Percentiles rank a stretch among this genome's conserved stretches.
These are phyloP conservation scores for Knufia fluminis DNA, from an alignment of 2,329 filamentous ascomycete species.

Conservation along the genomic window DNA sequence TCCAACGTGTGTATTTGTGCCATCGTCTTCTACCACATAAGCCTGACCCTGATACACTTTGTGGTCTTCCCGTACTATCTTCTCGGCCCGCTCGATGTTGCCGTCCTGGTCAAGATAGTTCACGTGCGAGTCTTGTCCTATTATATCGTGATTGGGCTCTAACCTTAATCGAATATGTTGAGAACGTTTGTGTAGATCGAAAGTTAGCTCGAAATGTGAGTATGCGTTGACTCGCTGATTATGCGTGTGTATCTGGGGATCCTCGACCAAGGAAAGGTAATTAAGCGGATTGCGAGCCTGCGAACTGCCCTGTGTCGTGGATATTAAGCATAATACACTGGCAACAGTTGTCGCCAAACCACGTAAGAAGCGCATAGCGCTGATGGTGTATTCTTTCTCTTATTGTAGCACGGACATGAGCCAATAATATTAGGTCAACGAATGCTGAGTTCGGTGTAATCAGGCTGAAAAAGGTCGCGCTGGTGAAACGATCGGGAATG, in stretches of 20 bases:
- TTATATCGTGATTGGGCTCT: slow-evolving; percentile 83
- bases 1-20: slow-evolving; percentile 69
- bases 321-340: slow-evolving; percentile 13
- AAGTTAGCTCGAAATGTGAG: slow-evolving; percentile 76
- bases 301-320: slow-evolving; percentile 49
- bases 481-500: not conserved
- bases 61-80: slow-evolving; percentile 63
- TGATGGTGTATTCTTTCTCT: not conserved
- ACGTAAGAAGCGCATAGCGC: slow-evolving; percentile 22
- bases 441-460: not conserved
- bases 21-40: slow-evolving; percentile 55
- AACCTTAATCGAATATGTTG: slow-evolving; percentile 69
- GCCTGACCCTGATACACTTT: slow-evolving; percentile 75
- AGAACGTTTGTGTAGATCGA: slow-evolving; percentile 58
- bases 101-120: slow-evolving; percentile 66
- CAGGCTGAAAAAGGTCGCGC: not conserved
- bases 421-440: not conserved
- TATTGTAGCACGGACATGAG: slow-evolving; percentile 2
- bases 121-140: slow-evolving; percentile 66
- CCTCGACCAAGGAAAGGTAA: slow-evolving; percentile 62
- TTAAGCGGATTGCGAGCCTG: slow-evolving; percentile 66
- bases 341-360: slow-evolving; percentile 13
- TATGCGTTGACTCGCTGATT: slow-evolving; percentile 70
- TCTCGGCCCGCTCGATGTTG: slow-evolving; percentile 54
- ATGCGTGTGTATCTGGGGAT: slow-evolving; percentile 67